Evolutionary conservation across 345 rosid genomes (phyloP), one percentile per base, ranked within the genome.

Genomic region (Cardamine chenopodiifolia): DNA sequence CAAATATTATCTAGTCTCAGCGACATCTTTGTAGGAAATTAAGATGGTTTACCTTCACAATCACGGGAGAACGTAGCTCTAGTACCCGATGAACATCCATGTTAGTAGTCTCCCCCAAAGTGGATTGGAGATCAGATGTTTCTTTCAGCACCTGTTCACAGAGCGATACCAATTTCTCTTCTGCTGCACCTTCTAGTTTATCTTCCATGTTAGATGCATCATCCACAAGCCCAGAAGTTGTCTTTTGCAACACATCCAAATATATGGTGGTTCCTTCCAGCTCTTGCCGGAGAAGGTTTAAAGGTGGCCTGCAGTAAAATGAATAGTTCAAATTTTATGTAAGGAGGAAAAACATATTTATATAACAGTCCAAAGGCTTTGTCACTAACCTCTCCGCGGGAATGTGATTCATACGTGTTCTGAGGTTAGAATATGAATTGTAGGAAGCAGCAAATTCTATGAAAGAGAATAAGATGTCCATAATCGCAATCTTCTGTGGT

Each of bases 211-310:
- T 62, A 50, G 78, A 72, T 65, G 71, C 52, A 74, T n/a, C 34
- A 80, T 77, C 80, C 4, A 42, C 76, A 58, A 70, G 32, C 75
- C 78, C 85, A 50, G 86, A 84, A 56, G 92, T 92, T 40, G 96
- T 81, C 79, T 90, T 95, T 74, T 90, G 98, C 70, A 95, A 86
- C 70, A 95, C 86, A 58, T 95, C 98, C 58, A 92, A 79, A 86
- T 92, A 95, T 73, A 95, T 84, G 75, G 80, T 79, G 29, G 97
- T 87, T 77, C 94, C 99, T 39, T 89, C 86, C 34, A 90, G 79
- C 82, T 95, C 99, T 84, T 95, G 98, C 35, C 97, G 96, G 70
- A 95, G 87, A 78, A 95, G 96, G 83, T 92, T 95, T 73, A 82
- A 70, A 68, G 99, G 97, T 35, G 96, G 97, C 89, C 99, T 95